Evolutionary conservation across 1,284 basidiomycete species (phyloP), one percentile per base, ranked within the genome.

Genomic region (Cutaneotrichosporon daszewskae): DNA sequence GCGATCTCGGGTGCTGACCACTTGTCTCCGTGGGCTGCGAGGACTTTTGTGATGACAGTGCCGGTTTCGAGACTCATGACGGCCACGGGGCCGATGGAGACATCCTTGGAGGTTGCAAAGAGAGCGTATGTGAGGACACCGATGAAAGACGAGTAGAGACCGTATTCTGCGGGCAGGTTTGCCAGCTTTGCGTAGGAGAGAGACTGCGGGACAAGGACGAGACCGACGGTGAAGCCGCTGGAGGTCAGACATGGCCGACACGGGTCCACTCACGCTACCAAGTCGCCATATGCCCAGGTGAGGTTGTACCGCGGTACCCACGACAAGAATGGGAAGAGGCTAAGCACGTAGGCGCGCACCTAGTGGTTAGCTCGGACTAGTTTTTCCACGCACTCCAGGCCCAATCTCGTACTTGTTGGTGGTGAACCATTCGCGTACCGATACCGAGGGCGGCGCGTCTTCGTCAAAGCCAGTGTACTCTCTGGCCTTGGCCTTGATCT

Each of bases 101-200:
- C 86, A 74, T 96, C 91, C 69, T 95, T 95, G 32, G 88, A 89
- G 0, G 90, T 95, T 23, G 90, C 91, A 26, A 51, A 60, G 51
- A 54, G 55, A 35, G 60, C 60, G 49, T 62, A 62, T 42, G 57
- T 53, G 40, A 65, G 35, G 32, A 62, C 54, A 85, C 84, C 92
- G 58, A 95, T 81, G 64, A 97, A 97, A 2, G 90, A 91, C 4
- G 90, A 92, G 70, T 97, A 97, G 9, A 97, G 78, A 55, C 95
- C 95, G 64, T 89, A 97, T 72, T 98, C 79, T 3, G 86, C 73
- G 2, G 81, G 76, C 11, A 98, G 80, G 0, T 82, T 83, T 2
- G 94, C 94, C 52, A 98, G 79, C 78, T 89, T 73, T 50, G 69
- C 71, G 55, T 79, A 79, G 5, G 76, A 76, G 59, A 78, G 72